A percentile compares a stretch with the other conserved stretches of the same genome.
Conservation (phyloP, 805 yeast species). For the Yarrowia divulgata region DNA sequence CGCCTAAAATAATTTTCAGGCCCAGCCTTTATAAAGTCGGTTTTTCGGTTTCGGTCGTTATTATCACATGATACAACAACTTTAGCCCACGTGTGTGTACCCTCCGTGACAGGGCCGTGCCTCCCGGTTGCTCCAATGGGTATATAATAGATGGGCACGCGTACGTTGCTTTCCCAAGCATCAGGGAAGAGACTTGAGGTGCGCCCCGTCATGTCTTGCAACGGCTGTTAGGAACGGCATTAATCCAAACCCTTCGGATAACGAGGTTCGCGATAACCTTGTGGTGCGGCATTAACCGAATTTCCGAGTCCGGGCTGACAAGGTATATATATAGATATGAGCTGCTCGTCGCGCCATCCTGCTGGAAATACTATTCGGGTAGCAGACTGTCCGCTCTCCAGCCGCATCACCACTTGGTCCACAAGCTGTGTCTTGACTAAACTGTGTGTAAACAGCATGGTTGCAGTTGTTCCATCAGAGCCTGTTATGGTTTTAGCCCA, state of each 20-base stretch:
- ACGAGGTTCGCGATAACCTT: conserved; percentile 26
- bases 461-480: background rate
- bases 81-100: conserved; percentile 29
- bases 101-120: background rate
- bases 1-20: background rate
- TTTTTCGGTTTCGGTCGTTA: background rate
- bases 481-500: conserved; percentile 29
- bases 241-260: background rate
- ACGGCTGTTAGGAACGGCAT: conserved; percentile 8
- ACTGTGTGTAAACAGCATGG: background rate
- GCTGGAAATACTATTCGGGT: background rate
- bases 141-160: background rate
- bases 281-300: conserved; percentile 33
- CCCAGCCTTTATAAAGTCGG: conserved; percentile 24
- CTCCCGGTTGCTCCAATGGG: background rate
- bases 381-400: background rate
- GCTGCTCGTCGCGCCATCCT: background rate
- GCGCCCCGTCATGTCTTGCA: background rate
- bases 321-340: background rate
- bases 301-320: background rate
- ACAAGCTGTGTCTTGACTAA: background rate
- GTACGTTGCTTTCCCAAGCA: too few species aligned
- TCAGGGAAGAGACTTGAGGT: too few species aligned
- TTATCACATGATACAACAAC: conserved; percentile 27
- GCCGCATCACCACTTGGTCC: background rate